Conservation (phyloP, 2,329 filamentous ascomycete species). For the Monosporascus ibericus region DNA sequence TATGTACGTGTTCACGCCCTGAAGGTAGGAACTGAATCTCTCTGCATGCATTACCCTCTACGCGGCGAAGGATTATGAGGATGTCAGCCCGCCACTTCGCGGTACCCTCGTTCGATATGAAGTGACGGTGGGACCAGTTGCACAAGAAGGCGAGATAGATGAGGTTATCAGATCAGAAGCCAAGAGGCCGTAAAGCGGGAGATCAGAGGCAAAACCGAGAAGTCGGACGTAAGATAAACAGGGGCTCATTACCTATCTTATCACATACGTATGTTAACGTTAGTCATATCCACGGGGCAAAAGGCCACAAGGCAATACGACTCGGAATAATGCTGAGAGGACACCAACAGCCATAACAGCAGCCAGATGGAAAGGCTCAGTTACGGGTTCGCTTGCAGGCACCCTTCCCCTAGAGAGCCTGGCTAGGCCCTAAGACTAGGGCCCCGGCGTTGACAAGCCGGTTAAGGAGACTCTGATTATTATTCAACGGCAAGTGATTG, state of each 20-base stretch:
- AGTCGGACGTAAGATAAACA: no score
- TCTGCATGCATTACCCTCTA: background rate
- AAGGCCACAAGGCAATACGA: background rate
- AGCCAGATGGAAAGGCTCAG: background rate
- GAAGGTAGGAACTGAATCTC: conserved; percentile 1
- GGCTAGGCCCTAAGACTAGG: background rate
- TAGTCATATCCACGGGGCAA: background rate
- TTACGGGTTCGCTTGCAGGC: background rate
- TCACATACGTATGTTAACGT: no score
- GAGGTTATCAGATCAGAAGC: background rate
- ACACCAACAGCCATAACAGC: background rate
- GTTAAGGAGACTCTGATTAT: conserved; percentile 17
- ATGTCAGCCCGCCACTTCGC: conserved; percentile 3
- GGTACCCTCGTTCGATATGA: background rate
- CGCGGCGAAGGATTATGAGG: background rate
- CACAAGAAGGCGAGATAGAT: background rate
- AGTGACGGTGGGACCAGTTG: background rate
- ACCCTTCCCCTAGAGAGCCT: background rate
- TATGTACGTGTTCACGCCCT: background rate
- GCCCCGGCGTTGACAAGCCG: conserved; percentile 13
- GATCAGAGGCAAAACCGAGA: background rate
- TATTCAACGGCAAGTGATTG: conserved; percentile 14
- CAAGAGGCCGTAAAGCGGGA: background rate
- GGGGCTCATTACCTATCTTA: no score
- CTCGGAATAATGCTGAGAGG: background rate